Evolutionary conservation across 768 basidiomycete genomes (phyloP).

Genomic region (Naematelia aurantialba): DNA sequence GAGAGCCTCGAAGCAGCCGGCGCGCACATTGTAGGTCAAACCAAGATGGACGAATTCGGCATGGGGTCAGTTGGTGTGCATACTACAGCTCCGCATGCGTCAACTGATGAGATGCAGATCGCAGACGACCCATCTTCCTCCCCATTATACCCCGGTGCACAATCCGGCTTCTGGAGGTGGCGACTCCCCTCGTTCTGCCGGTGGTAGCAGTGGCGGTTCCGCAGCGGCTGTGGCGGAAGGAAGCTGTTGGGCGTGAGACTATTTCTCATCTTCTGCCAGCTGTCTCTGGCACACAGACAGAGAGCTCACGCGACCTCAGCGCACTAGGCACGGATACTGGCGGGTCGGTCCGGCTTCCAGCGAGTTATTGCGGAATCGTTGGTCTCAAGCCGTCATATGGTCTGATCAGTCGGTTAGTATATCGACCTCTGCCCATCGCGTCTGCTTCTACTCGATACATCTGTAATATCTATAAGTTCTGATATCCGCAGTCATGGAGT

Average conservation of each 20-base stretch:
- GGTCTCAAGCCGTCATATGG: conserved; percentile 96
- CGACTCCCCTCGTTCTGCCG: conserved; percentile 63
- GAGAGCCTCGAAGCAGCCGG: conserved; percentile 60
- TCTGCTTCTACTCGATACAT: not conserved
- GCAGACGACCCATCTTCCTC: conserved; percentile 74
- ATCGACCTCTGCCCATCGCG: conserved; percentile 1
- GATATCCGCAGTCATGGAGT: conserved; percentile 68
- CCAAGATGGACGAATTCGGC: conserved; percentile 96
- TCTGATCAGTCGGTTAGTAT: conserved; percentile 68
- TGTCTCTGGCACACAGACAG: too few species aligned
- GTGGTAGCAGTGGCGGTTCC: conserved; percentile 92
- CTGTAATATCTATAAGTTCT: not conserved
- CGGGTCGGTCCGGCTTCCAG: conserved; percentile 87
- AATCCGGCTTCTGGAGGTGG: conserved; percentile 61
- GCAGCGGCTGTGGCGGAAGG: conserved; percentile 86
- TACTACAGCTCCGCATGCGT: too few species aligned
- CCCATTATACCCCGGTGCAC: conserved; percentile 69
- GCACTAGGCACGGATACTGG: conserved; percentile 93
- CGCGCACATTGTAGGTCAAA: conserved; percentile 75
- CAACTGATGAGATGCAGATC: too few species aligned
- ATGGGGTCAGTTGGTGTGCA: conserved; percentile 71
- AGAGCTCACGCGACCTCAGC: conserved; percentile 52
- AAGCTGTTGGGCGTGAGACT: conserved; percentile 78
- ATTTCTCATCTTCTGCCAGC: not conserved
- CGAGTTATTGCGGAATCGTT: conserved; percentile 85